Conservation (phyloP, 2,329 filamentous ascomycete species). For the Xylaria multiplex region DNA sequence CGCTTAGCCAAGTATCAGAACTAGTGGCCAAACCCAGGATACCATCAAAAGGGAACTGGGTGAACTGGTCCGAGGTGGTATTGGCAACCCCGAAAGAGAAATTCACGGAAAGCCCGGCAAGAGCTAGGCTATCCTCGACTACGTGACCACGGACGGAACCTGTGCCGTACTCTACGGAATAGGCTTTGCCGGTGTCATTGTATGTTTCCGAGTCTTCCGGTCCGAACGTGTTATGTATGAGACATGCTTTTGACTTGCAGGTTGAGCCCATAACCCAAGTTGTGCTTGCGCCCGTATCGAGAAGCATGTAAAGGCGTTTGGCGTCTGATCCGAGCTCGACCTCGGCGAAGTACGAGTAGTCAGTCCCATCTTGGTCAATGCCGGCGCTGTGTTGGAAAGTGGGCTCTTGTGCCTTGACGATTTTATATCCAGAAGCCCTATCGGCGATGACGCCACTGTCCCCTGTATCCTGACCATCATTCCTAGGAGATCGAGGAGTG, state of each 20-base stretch:
- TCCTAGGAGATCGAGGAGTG: conserved; percentile 53
- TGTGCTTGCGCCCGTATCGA: conserved; percentile 75
- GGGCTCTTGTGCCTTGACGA: conserved; percentile 59
- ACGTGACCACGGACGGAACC: conserved; percentile 76
- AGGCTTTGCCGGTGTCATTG: conserved; percentile 62
- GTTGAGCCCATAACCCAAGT: conserved; percentile 84
- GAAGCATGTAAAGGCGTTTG: conserved; percentile 68
- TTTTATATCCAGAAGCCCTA: conserved; percentile 59
- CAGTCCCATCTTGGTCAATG: conserved; percentile 71
- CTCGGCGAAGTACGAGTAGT: conserved; percentile 72
- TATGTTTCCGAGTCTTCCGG: conserved; percentile 72
- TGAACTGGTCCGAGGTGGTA: conserved; percentile 77
- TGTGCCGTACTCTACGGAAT: conserved; percentile 79
- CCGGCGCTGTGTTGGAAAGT: conserved; percentile 61
- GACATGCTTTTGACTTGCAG: conserved; percentile 74
- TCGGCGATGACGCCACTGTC: conserved; percentile 45
- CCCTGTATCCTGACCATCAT: conserved; percentile 47
- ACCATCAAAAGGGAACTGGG: conserved; percentile 84
- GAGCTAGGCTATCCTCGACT: conserved; percentile 71
- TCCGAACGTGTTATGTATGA: conserved; percentile 76
- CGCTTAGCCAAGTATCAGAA: conserved; percentile 74
- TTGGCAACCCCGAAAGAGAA: conserved; percentile 79
- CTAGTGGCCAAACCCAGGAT: conserved; percentile 81
- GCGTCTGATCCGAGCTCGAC: conserved; percentile 65
- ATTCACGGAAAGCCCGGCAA: conserved; percentile 72